A percentile compares a stretch with the other conserved stretches of the same genome.
phyloP scores from a whole-genome alignment of 768 basidiomycete species.

The Pleurotus pulmonarius region DNA sequence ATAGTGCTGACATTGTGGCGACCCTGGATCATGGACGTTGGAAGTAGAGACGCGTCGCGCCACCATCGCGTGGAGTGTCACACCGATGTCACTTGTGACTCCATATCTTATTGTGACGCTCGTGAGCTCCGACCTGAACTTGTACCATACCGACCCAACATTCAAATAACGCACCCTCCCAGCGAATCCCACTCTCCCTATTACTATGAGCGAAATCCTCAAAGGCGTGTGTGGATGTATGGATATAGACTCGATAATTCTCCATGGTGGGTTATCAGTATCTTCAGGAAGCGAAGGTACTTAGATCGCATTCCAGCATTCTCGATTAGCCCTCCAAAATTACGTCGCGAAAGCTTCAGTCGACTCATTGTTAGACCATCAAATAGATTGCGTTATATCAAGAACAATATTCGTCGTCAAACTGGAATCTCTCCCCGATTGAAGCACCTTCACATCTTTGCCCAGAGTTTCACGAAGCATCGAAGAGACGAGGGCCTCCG shows the following conservation, averaged over 20 bases:
- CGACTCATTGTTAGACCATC: not conserved
- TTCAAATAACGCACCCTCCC: not conserved
- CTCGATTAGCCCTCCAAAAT: not conserved
- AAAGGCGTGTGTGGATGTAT: not conserved
- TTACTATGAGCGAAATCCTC: not conserved
- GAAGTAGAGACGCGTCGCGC: constrained; percentile 2
- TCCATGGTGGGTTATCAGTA: not conserved
- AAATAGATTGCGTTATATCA: not conserved
- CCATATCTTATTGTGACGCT: no score
- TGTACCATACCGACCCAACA: not conserved
- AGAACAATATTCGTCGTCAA: not conserved
- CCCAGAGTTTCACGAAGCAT: not conserved
- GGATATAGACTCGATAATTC: not conserved
- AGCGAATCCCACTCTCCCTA: not conserved
- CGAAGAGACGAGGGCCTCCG: no score
- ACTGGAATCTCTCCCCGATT: not conserved
- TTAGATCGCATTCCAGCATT: not conserved
- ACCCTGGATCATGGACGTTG: not conserved
- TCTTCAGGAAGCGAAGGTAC: not conserved
- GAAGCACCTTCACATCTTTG: not conserved
- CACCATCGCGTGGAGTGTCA: not conserved
- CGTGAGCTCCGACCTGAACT: no score
- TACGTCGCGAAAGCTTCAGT: not conserved
- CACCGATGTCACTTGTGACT: not conserved
- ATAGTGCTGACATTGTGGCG: not conserved